phyloP scores from a whole-genome alignment of 306 rosid genomes.

The Rosa lucieae region DNA sequence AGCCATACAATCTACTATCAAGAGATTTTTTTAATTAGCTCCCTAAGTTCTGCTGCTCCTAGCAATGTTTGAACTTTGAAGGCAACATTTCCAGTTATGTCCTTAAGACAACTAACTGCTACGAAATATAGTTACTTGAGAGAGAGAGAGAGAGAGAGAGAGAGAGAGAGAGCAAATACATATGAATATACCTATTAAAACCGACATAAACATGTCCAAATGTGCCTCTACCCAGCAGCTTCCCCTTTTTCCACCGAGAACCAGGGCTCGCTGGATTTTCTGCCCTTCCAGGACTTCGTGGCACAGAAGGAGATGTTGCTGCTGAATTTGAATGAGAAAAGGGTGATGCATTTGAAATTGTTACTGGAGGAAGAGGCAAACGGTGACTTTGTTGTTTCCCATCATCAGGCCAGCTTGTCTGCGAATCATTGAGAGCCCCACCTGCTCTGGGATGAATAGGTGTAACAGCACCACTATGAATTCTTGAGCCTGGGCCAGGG shows the following conservation, averaged over 20 bases:
- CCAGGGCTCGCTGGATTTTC: conserved; percentile 87
- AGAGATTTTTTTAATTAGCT: background rate
- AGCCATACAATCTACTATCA: background rate
- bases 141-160: background rate
- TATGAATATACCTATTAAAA: conserved; percentile 63
- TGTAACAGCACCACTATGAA: conserved; percentile 98
- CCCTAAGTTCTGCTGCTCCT: background rate
- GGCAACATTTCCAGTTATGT: background rate
- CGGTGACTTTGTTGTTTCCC: conserved; percentile 91
- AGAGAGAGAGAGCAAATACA: background rate
- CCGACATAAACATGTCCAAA: conserved; percentile 98
- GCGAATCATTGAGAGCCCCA: conserved; percentile 66
- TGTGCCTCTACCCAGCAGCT: conserved; percentile 90
- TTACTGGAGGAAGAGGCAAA: conserved; percentile 90
- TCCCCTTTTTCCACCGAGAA: conserved; percentile 97
- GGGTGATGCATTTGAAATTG: conserved; percentile 55
- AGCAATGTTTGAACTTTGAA: background rate
- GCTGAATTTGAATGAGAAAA: conserved; percentile 94
- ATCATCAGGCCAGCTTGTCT: conserved; percentile 73
- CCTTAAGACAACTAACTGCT: background rate
- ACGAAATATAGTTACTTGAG: background rate
- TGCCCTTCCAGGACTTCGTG: conserved; percentile 97
- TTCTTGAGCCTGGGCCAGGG: conserved; percentile 96
- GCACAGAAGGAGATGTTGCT: conserved; percentile 94
- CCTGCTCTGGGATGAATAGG: conserved; percentile 94